These are phyloP conservation scores for Coemansia sp. DNA, from an alignment of 192 early-diverging fungal species.

Conservation along the genomic window DNA sequence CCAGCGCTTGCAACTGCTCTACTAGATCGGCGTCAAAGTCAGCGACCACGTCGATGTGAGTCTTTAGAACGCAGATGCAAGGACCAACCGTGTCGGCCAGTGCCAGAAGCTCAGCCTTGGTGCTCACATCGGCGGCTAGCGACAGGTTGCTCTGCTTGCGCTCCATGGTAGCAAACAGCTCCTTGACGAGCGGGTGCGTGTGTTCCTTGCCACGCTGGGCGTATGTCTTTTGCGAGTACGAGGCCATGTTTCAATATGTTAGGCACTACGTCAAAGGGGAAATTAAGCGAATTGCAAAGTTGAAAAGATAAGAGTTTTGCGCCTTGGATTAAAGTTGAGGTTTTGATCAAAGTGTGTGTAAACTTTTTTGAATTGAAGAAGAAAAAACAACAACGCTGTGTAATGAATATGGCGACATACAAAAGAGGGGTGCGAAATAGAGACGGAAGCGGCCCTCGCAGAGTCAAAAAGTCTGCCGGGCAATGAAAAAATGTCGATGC, in stretches of 20 bases:
- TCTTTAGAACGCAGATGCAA: slow-evolving; percentile 96
- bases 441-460: not conserved
- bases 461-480: slow-evolving; percentile 5
- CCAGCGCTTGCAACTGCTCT: slow-evolving; percentile 67
- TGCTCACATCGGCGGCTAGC: slow-evolving; percentile 87
- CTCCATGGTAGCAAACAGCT: slow-evolving; percentile 81
- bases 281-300: not conserved
- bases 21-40: slow-evolving; percentile 93
- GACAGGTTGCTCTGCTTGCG: slow-evolving; percentile 90
- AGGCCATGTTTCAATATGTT: slow-evolving; percentile 23
- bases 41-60: slow-evolving; percentile 90
- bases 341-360: not conserved
- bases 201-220: slow-evolving; percentile 65
- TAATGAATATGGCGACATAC: not conserved
- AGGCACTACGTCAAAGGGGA: not conserved
- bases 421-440: not conserved
- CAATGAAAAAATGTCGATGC: not conserved
- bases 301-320: not conserved
- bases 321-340: too few relatives aligned
- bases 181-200: slow-evolving; percentile 72
- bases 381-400: not conserved
- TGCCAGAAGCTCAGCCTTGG: slow-evolving; percentile 82
- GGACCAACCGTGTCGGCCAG: slow-evolving; percentile 90
- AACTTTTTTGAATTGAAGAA: not conserved
- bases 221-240: slow-evolving; percentile 58